Evolutionary conservation across 2,329 filamentous ascomycete genomes (phyloP), one percentile per base, ranked within the genome.

Genomic region (Immersiporthe knoxdaviesiana): DNA sequence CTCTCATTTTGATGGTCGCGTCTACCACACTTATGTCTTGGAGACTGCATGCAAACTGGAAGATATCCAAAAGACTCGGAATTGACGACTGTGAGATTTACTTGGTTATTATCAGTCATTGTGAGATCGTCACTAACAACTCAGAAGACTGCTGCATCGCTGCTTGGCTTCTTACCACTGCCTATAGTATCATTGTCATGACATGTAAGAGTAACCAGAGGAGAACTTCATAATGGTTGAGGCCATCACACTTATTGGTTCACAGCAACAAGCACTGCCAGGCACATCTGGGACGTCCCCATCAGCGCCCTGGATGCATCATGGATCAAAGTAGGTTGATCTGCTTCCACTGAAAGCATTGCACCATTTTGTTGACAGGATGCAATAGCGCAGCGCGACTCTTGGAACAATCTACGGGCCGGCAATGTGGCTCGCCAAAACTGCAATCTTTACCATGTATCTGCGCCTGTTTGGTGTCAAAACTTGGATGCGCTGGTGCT

Each of bases 171-270:
- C 47, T 52, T 24, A 52, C 18, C 47, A 24, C 47, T 52, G 47
- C 47, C n/a, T 52, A 52, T 24, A 52, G 47, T 52, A 52, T 52
- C 18, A 52, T 52, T 52, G 47, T 52, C 47, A 52, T 52, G 47
- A 52, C 47, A 18, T 52, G 47, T 52, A 52, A 52, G 47, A 7
- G 16, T 14, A 24, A 24, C 47, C 12, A 52, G 47, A n/a, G 8
- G 16, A 52, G 16, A 21, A 14, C n/a, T 8, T 52, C 12, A 52
- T 24, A 52, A 52, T 52, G 6, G 16, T 14, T 52, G 16, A 24
- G n/a, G n/a, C 16, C 47, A 52, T n/a, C n/a, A 21, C 18, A 52
- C 47, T 18, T 52, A 52, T 52, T 14, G 18, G 6, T 52, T 18
- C n/a, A 18, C 6, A 52, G 47, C 18, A 18, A 8, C 47, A 7